Evolutionary conservation across 805 yeast species (phyloP).

Genomic region (Nakazawaea ambrosiae): DNA sequence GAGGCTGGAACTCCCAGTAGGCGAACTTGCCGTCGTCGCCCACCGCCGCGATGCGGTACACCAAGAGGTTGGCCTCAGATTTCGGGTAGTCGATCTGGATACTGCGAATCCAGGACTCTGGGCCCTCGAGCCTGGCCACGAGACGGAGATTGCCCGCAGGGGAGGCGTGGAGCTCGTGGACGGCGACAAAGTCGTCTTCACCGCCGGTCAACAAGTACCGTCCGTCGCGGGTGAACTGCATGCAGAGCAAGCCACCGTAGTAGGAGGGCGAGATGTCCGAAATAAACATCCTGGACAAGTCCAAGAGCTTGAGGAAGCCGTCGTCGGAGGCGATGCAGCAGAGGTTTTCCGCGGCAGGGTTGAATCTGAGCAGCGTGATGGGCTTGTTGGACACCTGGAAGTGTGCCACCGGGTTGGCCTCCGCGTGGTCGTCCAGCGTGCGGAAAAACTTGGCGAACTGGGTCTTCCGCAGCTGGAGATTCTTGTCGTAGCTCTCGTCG

Average conservation of each 20-base stretch:
- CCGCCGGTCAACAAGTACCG: slow-evolving; percentile 45
- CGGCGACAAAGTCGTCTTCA: slow-evolving; percentile 42
- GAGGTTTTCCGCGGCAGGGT: slow-evolving; percentile 33
- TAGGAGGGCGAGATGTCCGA: slow-evolving; percentile 56
- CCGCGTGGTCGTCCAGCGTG: slow-evolving; percentile 12
- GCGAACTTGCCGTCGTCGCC: slow-evolving; percentile 49
- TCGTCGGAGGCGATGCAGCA: slow-evolving; percentile 55
- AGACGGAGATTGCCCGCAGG: slow-evolving; percentile 15
- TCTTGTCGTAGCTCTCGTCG: slow-evolving; percentile 21
- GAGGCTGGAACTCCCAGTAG: slow-evolving; percentile 49
- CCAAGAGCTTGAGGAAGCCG: slow-evolving; percentile 55
- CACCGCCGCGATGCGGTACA: slow-evolving; percentile 43
- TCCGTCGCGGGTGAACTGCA: slow-evolving; percentile 41
- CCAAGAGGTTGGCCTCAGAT: slow-evolving; percentile 20
- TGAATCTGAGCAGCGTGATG: slow-evolving; percentile 38
- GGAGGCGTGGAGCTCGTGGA: slow-evolving; percentile 28
- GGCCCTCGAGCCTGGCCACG: slow-evolving; percentile 35
- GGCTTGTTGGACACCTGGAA: slow-evolving; percentile 56
- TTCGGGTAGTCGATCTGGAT: slow-evolving; percentile 36
- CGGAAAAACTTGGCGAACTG: slow-evolving; percentile 27
- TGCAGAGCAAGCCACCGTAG: slow-evolving; percentile 55
- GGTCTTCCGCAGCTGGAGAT: slow-evolving; percentile 20
- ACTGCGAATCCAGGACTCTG: slow-evolving; percentile 42
- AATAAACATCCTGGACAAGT: slow-evolving; percentile 33
- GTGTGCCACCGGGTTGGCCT: slow-evolving; percentile 46